Evolutionary conservation across 2,329 filamentous ascomycete species (phyloP).

Genomic region (Penicillium sp.): DNA sequence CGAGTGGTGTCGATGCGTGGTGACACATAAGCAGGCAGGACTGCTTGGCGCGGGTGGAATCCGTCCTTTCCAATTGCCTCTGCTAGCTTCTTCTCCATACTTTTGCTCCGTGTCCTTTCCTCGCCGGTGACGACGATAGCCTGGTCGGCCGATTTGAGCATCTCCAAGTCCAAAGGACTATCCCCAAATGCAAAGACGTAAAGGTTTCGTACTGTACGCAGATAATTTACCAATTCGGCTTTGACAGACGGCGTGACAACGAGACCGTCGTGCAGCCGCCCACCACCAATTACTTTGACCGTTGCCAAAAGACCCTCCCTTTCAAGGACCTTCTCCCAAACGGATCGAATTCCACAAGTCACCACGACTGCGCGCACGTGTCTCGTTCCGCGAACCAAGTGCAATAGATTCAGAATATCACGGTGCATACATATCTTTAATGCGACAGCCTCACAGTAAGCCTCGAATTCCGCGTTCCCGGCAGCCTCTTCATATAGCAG

Average conservation of each 20-base stretch:
- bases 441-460: slow-evolving; percentile 47
- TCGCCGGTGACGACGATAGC: slow-evolving; percentile 57
- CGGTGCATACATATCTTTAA: slow-evolving; percentile 42
- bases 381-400: slow-evolving; percentile 20
- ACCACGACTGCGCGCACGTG: slow-evolving; percentile 50
- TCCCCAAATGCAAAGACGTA: slow-evolving; percentile 60
- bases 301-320: slow-evolving; percentile 38
- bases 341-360: slow-evolving; percentile 51
- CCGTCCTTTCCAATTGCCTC: slow-evolving; percentile 41
- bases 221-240: slow-evolving; percentile 42
- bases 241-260: slow-evolving; percentile 55
- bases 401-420: slow-evolving; percentile 49
- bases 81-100: slow-evolving; percentile 50
- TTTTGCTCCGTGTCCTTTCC: slow-evolving; percentile 45
- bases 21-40: slow-evolving; percentile 41
- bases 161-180: slow-evolving; percentile 56
- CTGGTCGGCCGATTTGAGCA: slow-evolving; percentile 54
- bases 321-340: slow-evolving; percentile 57
- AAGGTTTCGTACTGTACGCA: slow-evolving; percentile 35
- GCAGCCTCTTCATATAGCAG: slow-evolving; percentile 51
- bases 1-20: slow-evolving; percentile 43
- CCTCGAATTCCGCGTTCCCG: slow-evolving; percentile 41
- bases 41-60: slow-evolving; percentile 46
- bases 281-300: slow-evolving; percentile 54
- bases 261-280: slow-evolving; percentile 45